Percentiles rank a stretch among this genome's conserved stretches.
These are phyloP conservation scores for Francoa sonchifolia DNA, from an alignment of 441 rosid genomes.

Conservation along the genomic window DNA sequence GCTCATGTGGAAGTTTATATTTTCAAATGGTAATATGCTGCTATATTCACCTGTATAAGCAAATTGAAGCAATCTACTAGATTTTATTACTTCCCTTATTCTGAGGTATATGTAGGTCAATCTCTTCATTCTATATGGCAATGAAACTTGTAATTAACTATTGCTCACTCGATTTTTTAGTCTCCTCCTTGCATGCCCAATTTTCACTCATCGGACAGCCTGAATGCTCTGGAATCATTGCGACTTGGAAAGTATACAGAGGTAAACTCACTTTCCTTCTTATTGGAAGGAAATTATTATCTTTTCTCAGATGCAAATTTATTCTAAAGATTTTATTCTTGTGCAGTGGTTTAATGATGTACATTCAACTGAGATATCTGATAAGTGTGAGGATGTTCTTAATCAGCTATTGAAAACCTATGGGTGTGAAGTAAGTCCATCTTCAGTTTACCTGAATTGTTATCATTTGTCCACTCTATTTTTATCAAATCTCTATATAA, in stretches of 20 bases:
- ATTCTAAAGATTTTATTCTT: slow-evolving; percentile 9
- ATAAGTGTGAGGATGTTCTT: slow-evolving; percentile 64
- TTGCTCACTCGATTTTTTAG: slow-evolving; percentile 23
- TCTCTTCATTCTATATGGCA: too few relatives aligned
- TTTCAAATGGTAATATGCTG: too few relatives aligned
- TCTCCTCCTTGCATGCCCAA: slow-evolving; percentile 64
- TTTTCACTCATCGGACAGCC: slow-evolving; percentile 30
- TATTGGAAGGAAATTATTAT: slow-evolving; percentile 5
- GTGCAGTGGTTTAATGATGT: slow-evolving; percentile 92
- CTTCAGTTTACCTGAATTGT: background rate
- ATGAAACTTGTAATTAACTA: background rate
- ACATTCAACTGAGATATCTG: slow-evolving; percentile 56
- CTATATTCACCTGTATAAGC: too few relatives aligned
- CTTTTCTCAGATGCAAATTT: background rate
- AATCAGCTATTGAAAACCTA: slow-evolving; percentile 43
- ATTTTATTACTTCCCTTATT: too few relatives aligned
- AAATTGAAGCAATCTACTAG: too few relatives aligned
- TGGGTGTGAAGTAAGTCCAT: slow-evolving; percentile 60
- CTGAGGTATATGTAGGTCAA: too few relatives aligned
- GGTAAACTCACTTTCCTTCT: slow-evolving; percentile 26
- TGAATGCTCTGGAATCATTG: slow-evolving; percentile 37
- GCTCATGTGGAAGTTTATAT: too few relatives aligned
- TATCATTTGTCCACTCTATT: slow-evolving; percentile 3
- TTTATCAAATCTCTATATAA: background rate
- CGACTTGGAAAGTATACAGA: slow-evolving; percentile 64